A percentile compares a stretch with the other conserved stretches of the same genome.
These are phyloP conservation scores for Microdochium trichocladiopsis DNA, from an alignment of 2,329 filamentous ascomycete species.

Conservation along the genomic window DNA sequence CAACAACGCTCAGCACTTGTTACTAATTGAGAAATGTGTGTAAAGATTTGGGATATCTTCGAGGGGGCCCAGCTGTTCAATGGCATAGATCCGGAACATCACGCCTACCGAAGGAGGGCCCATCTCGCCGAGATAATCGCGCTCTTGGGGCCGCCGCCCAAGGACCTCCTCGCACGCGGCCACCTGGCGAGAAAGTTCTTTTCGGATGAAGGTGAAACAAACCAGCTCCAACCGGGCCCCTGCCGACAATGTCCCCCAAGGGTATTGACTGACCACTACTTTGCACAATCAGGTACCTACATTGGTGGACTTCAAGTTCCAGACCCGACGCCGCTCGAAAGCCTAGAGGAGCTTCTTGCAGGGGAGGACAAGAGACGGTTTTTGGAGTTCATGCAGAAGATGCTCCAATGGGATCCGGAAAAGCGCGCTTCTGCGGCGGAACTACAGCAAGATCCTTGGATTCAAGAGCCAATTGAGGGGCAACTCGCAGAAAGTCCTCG, in stretches of 20 bases:
- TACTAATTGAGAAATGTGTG: background rate
- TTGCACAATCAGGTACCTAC: slow-evolving; percentile 16
- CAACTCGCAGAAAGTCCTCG: too few relatives aligned
- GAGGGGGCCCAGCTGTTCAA: slow-evolving; percentile 37
- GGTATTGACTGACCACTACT: background rate
- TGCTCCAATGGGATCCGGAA: slow-evolving; percentile 28
- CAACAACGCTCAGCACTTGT: slow-evolving; percentile 3
- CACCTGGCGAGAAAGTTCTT: slow-evolving; percentile 28
- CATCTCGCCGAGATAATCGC: slow-evolving; percentile 41
- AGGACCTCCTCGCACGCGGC: slow-evolving; percentile 22
- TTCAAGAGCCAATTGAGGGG: too few relatives aligned
- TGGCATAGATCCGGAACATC: slow-evolving; percentile 26
- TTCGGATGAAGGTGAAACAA: slow-evolving; percentile 21
- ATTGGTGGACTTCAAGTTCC: slow-evolving; percentile 11
- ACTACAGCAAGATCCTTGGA: slow-evolving; percentile 22
- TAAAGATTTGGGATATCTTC: slow-evolving; percentile 40
- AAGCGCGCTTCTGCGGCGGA: slow-evolving; percentile 19
- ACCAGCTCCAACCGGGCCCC: background rate
- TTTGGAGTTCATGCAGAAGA: slow-evolving; percentile 25
- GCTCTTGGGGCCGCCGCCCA: slow-evolving; percentile 34
- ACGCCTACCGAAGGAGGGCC: slow-evolving; percentile 32
- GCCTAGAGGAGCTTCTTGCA: slow-evolving; percentile 27
- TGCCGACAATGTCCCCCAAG: slow-evolving; percentile 2
- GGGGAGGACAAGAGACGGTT: slow-evolving; percentile 20
- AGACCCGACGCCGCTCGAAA: slow-evolving; percentile 19